Base-by-base conservation (phyloP, 2,329 filamentous ascomycete species). In the Trichoderma koningii region DNA sequence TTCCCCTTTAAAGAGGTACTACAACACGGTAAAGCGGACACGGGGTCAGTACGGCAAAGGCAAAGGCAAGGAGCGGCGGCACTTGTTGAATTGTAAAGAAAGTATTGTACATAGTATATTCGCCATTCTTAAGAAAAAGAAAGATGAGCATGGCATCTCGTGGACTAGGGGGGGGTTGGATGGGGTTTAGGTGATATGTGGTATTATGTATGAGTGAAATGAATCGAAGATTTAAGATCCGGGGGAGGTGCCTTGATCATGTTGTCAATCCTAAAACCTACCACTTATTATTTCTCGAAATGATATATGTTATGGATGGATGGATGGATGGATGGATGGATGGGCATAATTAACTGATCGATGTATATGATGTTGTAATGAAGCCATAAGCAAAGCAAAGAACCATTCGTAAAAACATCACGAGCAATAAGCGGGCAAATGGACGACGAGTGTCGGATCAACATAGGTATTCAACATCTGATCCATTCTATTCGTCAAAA, bases 91-190 rank as follows among this genome's bases (percentile, higher is more conserved):
- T 44, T 53, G 44, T 56, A 55, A 50, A 64, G 64, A 59, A 38
- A 57, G 14, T 38, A 38, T 12, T 66, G 64, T 66, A 66, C 59
- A 66, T 66, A 66, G 47, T 55, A 52, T 52, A 51, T 62, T 62
- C 41, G 19, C 47, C 60, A 38, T 48, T 30, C 34, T 38, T 12
- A 14, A 14, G 5, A 38, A 38, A 12, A 38, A 38, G 34, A 30
- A 6, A 23, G 21, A 34, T 34, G 30, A 38, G 34, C 34, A 14
- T 38, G 34, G 34, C 34, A 38, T 12, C 12, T 12, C 12, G 34
- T 38, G 34, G 12, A 14, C 14, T 5, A 3, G 12, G 4, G 34
- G 10, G 10, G 9, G 9, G 9, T 10, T 34, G 30, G 30, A 14
- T 23, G 34, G 12, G 34, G 12, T 52, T 28, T 30, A 52, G 17